phyloP scores from a whole-genome alignment of 371 early-diverging fungal species.

The Syncephalastrum racemosum region DNA sequence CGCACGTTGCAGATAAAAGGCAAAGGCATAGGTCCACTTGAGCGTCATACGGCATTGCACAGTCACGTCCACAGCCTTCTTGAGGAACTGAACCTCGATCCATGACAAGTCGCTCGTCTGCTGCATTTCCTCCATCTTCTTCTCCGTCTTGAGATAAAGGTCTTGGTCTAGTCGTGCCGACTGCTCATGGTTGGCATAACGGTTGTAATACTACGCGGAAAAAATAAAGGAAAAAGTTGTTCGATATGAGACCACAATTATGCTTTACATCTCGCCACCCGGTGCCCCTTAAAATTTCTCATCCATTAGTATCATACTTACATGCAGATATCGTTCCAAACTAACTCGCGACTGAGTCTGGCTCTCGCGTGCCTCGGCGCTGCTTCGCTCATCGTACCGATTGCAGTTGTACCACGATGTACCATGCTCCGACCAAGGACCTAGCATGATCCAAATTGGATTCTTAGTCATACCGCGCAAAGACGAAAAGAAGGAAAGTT shows the following conservation, averaged over 20 bases:
- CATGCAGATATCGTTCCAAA: conserved; percentile 93
- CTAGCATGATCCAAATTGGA: conserved; percentile 47
- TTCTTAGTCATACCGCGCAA: neutral
- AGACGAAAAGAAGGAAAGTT: neutral
- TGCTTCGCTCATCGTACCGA: conserved; percentile 85
- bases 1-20: conserved; percentile 85
- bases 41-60: conserved; percentile 86
- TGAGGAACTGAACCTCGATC: conserved; percentile 98
- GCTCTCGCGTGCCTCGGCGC: conserved; percentile 77
- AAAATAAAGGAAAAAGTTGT: neutral
- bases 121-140: conserved; percentile 97
- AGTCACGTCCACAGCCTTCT: conserved; percentile 89
- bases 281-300: neutral
- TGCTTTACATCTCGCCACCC: neutral
- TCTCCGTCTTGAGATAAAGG: conserved; percentile 85
- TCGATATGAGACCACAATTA: neutral
- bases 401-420: conserved; percentile 90
- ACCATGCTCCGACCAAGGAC: conserved; percentile 95
- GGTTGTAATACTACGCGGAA: conserved; percentile 80
- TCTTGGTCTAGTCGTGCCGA: conserved; percentile 89
- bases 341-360: conserved; percentile 87
- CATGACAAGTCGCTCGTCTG: conserved; percentile 86
- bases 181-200: conserved; percentile 97
- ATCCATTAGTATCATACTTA: conserved; percentile 46
- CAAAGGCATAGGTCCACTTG: conserved; percentile 97